phyloP scores from a whole-genome alignment of 305 asterid genomes.

The Solanum hybrid region DNA sequence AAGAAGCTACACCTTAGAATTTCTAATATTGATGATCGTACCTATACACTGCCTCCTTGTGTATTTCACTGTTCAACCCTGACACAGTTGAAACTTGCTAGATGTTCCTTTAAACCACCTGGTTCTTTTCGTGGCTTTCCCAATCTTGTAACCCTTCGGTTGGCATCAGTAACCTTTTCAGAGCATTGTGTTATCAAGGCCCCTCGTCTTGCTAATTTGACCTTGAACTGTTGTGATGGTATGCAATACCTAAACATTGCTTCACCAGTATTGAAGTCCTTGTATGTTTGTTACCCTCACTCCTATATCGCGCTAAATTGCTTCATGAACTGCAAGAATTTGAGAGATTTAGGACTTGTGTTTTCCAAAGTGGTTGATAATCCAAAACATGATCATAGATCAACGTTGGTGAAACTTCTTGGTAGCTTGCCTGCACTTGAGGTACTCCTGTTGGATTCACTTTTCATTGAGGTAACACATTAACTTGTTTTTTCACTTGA shows the following conservation, averaged over 20 bases:
- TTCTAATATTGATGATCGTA: neutral
- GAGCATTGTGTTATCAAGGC: neutral
- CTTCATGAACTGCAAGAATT: neutral
- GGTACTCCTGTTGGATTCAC: neutral
- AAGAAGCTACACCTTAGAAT: neutral
- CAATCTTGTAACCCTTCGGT: neutral
- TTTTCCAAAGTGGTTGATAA: neutral
- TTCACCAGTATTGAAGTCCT: neutral
- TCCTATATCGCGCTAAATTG: neutral
- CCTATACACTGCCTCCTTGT: neutral
- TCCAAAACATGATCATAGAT: neutral
- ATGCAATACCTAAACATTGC: neutral
- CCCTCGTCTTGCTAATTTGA: neutral
- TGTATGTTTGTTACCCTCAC: neutral
- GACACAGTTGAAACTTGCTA: neutral
- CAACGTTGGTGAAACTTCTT: neutral
- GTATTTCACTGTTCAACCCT: constrained; percentile 2
- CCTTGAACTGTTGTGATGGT: neutral
- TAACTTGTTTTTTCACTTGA: neutral
- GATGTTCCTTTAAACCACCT: neutral
- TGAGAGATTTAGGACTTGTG: neutral
- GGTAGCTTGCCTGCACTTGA: neutral
- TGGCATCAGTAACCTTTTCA: neutral
- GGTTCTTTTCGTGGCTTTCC: neutral
- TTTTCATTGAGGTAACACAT: neutral